A percentile compares a stretch with the other conserved stretches of the same genome.
Evolutionary conservation across 805 yeast species (phyloP).

Genomic region (Cyberlindnera petersonii): DNA sequence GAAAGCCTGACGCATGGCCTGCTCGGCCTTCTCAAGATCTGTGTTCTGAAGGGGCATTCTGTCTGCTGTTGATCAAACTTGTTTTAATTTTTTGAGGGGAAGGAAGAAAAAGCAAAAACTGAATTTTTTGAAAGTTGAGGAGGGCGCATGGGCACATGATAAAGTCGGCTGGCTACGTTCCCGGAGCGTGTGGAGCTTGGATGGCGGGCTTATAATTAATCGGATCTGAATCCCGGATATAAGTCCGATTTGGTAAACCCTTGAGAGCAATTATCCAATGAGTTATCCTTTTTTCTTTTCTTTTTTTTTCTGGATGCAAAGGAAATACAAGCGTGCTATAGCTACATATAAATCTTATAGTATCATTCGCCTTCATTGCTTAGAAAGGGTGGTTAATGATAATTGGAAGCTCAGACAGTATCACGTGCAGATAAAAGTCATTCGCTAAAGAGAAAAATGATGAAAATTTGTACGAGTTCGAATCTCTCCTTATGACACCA

Average conservation of each 20-base stretch:
- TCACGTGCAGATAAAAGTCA: conserved; percentile 19
- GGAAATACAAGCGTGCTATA: no score
- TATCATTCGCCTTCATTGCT: no score
- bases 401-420: not conserved
- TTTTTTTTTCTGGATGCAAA: no score
- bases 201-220: conserved; percentile 2
- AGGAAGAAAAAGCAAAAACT: not conserved
- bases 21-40: conserved; percentile 18
- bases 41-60: not conserved
- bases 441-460: conserved; percentile 10
- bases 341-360: no score
- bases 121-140: not conserved
- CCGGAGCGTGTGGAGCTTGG: not conserved
- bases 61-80: not conserved
- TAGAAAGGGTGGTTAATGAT: no score
- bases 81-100: not conserved
- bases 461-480: conserved; percentile 11
- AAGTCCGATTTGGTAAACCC: no score
- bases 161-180: conserved; percentile 9
- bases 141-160: not conserved
- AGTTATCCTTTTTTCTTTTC: no score
- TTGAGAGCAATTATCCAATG: no score
- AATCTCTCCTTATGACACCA: no score
- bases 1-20: conserved; percentile 25
- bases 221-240: not conserved